Evolutionary conservation across 441 rosid genomes (phyloP), one percentile per base, ranked within the genome.

Genomic region (Erodium texanum): DNA sequence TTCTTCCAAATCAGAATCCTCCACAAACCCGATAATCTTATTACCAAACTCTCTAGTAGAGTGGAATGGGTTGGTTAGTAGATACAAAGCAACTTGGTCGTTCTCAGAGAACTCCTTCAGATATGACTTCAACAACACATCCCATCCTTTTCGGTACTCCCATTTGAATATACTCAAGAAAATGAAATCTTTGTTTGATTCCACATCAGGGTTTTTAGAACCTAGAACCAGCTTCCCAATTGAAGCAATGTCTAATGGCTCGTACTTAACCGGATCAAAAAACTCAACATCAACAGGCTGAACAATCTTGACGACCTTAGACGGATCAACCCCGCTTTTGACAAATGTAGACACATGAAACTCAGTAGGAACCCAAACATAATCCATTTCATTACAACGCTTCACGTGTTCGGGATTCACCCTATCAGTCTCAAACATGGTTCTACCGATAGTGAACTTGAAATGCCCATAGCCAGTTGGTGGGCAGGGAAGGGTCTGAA

Each of bases 141-240:
- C 98, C 98, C 98, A 89, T 52, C 96, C 96, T 83, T 92, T 89
- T 75, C 98, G 81, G 65, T 80, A 76, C 77, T 89, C 94, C 94
- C 94, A 92, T 66, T 92, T 92, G 72, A 89, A 92, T 70, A 92
- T 81, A 75, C 96, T 92, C 81, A 87, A 85, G 79, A 89, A 92
- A 65, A 79, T 87, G 76, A 87, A 86, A 70, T 81, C 84, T 70
- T 68, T 79, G 0, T 18, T 58, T 7, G 64, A 68, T 56, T 76
- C 66, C 15, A 32, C 48, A 62, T 38, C 45, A 45, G 2, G 43
- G 5, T 27, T 56, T 45, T 73, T 74, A 6, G 63, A 36, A 1
- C 93, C 93, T 61, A 89, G 78, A 64, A 89, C 85, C 73, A 77
- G 71, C 64, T 76, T 73, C 29, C 80, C 93, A 20, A 66, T 0